phyloP scores from a whole-genome alignment of 495 filamentous ascomycete species.

The Penicillium simplicissimum region DNA sequence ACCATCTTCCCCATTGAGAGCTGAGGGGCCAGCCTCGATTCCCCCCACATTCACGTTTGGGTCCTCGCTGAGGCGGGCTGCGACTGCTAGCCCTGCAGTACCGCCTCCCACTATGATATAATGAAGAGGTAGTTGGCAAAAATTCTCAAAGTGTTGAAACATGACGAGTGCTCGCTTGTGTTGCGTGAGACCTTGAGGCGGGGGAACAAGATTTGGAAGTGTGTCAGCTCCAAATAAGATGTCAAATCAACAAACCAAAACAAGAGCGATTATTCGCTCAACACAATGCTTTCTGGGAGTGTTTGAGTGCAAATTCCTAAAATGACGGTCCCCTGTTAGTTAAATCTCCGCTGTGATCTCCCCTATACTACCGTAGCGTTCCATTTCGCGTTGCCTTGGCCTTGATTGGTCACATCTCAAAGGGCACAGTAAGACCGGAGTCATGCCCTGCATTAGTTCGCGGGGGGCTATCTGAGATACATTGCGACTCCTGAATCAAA shows the following conservation, averaged over 20 bases:
- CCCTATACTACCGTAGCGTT: background rate
- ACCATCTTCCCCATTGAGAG: slow-evolving; percentile 30
- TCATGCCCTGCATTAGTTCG: background rate
- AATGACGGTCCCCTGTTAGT: background rate
- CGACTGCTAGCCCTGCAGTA: slow-evolving; percentile 37
- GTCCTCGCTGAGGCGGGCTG: slow-evolving; percentile 50
- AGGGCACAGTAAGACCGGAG: background rate
- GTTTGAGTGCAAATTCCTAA: background rate
- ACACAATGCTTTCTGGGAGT: background rate
- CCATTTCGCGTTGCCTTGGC: background rate
- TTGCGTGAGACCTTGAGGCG: background rate
- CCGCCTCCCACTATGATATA: slow-evolving; percentile 42
- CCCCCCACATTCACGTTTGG: slow-evolving; percentile 42
- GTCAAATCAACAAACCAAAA: background rate
- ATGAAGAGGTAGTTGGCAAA: slow-evolving; percentile 32
- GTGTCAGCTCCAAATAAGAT: background rate
- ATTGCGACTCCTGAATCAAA: background rate
- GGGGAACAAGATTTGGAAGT: no score
- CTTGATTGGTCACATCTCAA: background rate
- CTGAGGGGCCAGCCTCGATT: slow-evolving; percentile 48
- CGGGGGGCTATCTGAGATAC: background rate
- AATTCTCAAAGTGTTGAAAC: background rate
- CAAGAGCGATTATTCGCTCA: background rate
- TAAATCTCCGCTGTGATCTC: background rate
- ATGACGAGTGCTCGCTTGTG: background rate